A percentile compares a stretch with the other conserved stretches of the same genome.
These are phyloP conservation scores for Naganishia kalamii DNA, from an alignment of 768 basidiomycete species.

Conservation along the genomic window DNA sequence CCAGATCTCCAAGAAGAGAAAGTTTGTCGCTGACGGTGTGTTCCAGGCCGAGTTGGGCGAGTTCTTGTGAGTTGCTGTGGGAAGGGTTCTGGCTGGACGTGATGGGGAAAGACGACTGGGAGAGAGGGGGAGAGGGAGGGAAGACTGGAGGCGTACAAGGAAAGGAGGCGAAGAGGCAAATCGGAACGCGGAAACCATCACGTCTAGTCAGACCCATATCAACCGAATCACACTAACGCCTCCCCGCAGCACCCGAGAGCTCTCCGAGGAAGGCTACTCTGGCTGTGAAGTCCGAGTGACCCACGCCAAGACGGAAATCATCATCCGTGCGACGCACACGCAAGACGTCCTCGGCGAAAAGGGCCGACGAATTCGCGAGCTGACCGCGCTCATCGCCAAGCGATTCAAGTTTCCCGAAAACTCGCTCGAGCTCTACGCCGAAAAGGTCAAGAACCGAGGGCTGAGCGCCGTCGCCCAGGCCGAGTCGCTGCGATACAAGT, in stretches of 20 bases:
- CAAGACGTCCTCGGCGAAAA: slow-evolving; percentile 95
- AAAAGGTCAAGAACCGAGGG: slow-evolving; percentile 98
- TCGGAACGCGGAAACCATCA: neutral
- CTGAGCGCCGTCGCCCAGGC: slow-evolving; percentile 97
- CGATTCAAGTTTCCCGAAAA: slow-evolving; percentile 99
- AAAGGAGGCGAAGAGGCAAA: neutral
- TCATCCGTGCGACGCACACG: slow-evolving; percentile 99
- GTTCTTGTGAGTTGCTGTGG: slow-evolving; percentile 60
- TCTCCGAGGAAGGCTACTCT: slow-evolving; percentile 99
- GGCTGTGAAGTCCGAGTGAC: slow-evolving; percentile 99
- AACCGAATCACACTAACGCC: neutral
- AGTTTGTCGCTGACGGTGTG: slow-evolving; percentile 94
- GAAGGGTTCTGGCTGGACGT: neutral
- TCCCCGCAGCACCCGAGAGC: slow-evolving; percentile 57
- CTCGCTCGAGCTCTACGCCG: slow-evolving; percentile 96
- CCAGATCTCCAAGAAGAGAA: slow-evolving; percentile 91
- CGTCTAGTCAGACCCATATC: neutral
- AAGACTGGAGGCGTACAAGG: neutral
- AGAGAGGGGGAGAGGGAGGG: neutral
- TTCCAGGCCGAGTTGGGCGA: slow-evolving; percentile 99
- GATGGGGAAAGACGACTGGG: neutral
- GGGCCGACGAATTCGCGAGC: slow-evolving; percentile 96
- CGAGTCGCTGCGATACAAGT: slow-evolving; percentile 96
- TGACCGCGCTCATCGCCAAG: slow-evolving; percentile 96
- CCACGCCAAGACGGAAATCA: slow-evolving; percentile 99